Base-by-base conservation (phyloP, 2,329 filamentous ascomycete genomes). In the Fusarium begoniae region DNA sequence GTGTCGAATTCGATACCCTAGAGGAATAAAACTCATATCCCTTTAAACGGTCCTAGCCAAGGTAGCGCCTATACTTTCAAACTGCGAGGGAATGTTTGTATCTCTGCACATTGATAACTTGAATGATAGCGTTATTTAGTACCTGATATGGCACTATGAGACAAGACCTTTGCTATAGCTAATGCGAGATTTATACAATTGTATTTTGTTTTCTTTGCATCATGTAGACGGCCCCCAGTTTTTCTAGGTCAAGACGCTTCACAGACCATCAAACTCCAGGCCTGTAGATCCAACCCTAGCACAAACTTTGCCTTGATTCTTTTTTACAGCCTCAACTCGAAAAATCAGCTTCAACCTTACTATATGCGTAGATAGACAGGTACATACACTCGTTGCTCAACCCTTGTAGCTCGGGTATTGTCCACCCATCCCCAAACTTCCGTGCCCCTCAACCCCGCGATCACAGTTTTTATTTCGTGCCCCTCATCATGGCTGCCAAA, bases 401-500 rank as follows among this genome's bases (percentile, higher is more conserved):
- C 24, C 69, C 70, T 68, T 73, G 70, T 35, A 37, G 37, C 38
- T 26, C 35, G 44, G 37, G 45, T 44, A 47, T 65, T 10, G 48
- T 56, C 47, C 47, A 47, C 56, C 35, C 53, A 48, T 40, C 56
- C 56, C 56, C 50, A 69, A 50, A 53, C 60, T 70, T 40, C 47
- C 37, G 51, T 75, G 57, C 69, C 69, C 70, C 73, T 75, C 41
- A 43, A 66, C 71, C 69, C 68, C 66, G 41, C 66, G 59, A 69
- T 35, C 50, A 58, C 65, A 70, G 45, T 62, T 60, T 54, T 54
- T 65, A 47, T 58, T 65, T 60, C 24, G 44, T 56, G 58, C 69
- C 69, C 66, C 70, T 65, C 63, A 59, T 66, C 43, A 61, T 59
- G 47, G 80, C 81, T 75, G 70, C 81, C 24, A 50, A 78, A 57